A percentile compares a stretch with the other conserved stretches of the same genome.
Evolutionary conservation across 495 filamentous ascomycete genomes (phyloP).

Genomic region (Penicillium bialowiezense): DNA sequence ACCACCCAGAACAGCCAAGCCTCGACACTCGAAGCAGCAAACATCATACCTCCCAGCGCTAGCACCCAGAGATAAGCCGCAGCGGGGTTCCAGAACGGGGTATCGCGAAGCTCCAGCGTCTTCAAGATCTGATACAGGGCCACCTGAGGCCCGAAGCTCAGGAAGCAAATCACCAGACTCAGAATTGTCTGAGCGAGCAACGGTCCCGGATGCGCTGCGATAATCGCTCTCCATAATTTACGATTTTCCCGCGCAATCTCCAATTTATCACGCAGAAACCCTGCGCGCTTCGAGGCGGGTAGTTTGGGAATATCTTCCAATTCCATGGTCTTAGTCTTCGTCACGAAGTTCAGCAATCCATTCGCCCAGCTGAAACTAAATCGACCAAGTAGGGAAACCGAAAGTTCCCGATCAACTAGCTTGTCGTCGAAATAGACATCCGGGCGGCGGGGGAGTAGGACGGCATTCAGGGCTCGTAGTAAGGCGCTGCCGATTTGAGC

Average conservation of each 20-base stretch:
- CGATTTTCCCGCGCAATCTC: constrained; percentile 42
- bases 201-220: constrained; percentile 50
- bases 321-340: constrained; percentile 54
- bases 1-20: constrained; percentile 63
- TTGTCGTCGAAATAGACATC: constrained; percentile 56
- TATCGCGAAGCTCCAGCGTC: constrained; percentile 55
- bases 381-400: constrained; percentile 56
- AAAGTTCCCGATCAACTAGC: constrained; percentile 62
- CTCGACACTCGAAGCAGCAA: constrained; percentile 56
- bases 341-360: constrained; percentile 49
- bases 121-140: constrained; percentile 63
- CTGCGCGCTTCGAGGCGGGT: constrained; percentile 23
- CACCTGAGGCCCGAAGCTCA: constrained; percentile 68
- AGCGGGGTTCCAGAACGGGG: constrained; percentile 24
- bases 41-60: constrained; percentile 55
- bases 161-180: constrained; percentile 49
- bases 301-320: constrained; percentile 57
- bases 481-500: constrained; percentile 23
- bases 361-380: constrained; percentile 65
- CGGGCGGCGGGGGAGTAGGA: constrained; percentile 63
- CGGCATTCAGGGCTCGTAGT: constrained; percentile 28
- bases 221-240: constrained; percentile 61
- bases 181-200: constrained; percentile 55
- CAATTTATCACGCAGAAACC: constrained; percentile 43
- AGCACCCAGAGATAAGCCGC: constrained; percentile 68